Base-by-base conservation (phyloP, 1,139 yeast species). In the Geotrichum bryndzae region DNA sequence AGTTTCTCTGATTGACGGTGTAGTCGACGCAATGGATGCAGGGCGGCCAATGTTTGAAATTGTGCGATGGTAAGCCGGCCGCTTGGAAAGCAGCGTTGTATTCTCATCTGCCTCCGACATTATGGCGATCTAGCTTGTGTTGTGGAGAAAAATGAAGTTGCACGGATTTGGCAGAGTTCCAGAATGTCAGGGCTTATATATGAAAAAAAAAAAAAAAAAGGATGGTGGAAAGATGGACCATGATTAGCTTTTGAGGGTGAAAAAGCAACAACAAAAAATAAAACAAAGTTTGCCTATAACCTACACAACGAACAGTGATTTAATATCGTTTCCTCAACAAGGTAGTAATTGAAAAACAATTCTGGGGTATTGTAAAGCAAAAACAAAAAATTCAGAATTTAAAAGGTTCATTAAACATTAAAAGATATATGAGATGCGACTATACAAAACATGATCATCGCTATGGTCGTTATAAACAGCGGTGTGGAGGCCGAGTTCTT, bases 11-110 rank as follows among this genome's bases (percentile, higher is more conserved):
- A 46, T 15, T 23, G 56, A 31, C 3, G 56, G 59, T 13, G 58
- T 46, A 15, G 56, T 10, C 22, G 58, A 52, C 22, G 58, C 33
- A 15, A 48, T 48, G 22, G 51, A 41, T 5, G 53, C 25, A 4
- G 58, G 56, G 22, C 55, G 59, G 35, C 57, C 57, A 29, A 55
- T 29, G 45, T 60, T 60, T 2, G 65, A 62, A 22, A 62, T 60
- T 53, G 59, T 60, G 25, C 65, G 59, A n/a, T 60, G 58, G 27
- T 62, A 62, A 29, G 63, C 52, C 3, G 65, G 63, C 27, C 65
- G 52, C 18, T 54, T 33, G n/a, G 51, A 31, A n/a, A 58, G 51
- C 27, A 58, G 31, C 35, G 58, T 13, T 2, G 61, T 27, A 29
- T 46, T 54, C 13, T 58, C 61, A 35, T 58, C 57, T n/a, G 56